A percentile compares a stretch with the other conserved stretches of the same genome.
These are phyloP conservation scores for Fusarium piperis DNA, from an alignment of 2,329 filamentous ascomycete species.

Conservation along the genomic window DNA sequence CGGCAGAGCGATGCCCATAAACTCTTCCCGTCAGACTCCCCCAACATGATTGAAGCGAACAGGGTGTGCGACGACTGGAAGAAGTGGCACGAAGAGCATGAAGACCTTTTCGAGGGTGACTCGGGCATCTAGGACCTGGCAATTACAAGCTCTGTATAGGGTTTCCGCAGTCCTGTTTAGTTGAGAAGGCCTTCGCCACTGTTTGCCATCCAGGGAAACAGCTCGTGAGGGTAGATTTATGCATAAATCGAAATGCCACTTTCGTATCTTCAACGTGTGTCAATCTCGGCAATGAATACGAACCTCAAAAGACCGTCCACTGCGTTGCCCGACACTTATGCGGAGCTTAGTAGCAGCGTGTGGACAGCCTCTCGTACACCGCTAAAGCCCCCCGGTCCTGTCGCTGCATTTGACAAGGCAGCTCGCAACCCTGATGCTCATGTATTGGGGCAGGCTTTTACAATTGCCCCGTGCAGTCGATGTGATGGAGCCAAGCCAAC, in stretches of 20 bases:
- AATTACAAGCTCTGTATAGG: neutral
- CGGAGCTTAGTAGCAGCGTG: neutral
- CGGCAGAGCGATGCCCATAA: constrained; percentile 21
- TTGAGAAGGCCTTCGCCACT: neutral
- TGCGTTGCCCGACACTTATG: neutral
- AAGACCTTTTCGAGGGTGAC: constrained; percentile 25
- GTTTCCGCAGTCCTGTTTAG: neutral
- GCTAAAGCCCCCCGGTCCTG: too few species aligned
- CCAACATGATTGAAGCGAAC: constrained; percentile 17
- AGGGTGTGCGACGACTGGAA: constrained; percentile 17
- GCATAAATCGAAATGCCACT: neutral
- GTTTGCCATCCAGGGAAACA: neutral
- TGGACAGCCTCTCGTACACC: too few species aligned
- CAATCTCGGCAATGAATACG: neutral
- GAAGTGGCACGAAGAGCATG: constrained; percentile 9
- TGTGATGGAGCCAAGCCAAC: neutral
- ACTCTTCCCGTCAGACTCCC: neutral
- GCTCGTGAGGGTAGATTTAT: neutral
- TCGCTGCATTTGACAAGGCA: too few species aligned
- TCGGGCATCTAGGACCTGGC: constrained; percentile 7
- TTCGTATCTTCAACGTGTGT: neutral
- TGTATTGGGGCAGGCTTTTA: neutral
- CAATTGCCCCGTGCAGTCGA: neutral
- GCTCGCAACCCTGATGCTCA: neutral
- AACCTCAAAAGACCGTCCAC: neutral